A percentile compares a stretch with the other conserved stretches of the same genome.
Evolutionary conservation across 768 basidiomycete species (phyloP).

Genomic region (Rhizopogon roseolus): DNA sequence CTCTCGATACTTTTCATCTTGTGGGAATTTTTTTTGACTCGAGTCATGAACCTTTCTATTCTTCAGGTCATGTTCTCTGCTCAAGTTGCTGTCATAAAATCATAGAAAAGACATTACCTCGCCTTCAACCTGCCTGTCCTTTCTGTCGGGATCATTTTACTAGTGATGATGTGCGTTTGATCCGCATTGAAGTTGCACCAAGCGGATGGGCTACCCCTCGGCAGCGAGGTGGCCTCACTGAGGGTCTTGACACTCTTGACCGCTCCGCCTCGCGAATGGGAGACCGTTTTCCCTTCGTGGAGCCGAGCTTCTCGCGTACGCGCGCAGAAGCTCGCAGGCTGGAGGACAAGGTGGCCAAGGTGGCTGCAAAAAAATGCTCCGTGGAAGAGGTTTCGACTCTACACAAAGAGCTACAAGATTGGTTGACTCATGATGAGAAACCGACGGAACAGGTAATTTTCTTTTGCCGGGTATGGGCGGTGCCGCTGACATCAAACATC

Average conservation of each 20-base stretch:
- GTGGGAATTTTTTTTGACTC: slow-evolving; percentile 19
- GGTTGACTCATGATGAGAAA: slow-evolving; percentile 60
- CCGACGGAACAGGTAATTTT: slow-evolving; percentile 54
- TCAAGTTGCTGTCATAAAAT: slow-evolving; percentile 73
- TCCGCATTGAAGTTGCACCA: slow-evolving; percentile 72
- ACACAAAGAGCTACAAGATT: slow-evolving; percentile 75
- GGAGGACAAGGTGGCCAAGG: slow-evolving; percentile 73
- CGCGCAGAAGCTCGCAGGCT: slow-evolving; percentile 59
- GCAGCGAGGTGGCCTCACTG: slow-evolving; percentile 46
- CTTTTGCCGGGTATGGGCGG: slow-evolving; percentile 7
- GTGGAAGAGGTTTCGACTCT: slow-evolving; percentile 79
- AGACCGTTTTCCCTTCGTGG: slow-evolving; percentile 43
- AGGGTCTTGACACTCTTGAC: slow-evolving; percentile 35
- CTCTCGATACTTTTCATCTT: slow-evolving; percentile 8
- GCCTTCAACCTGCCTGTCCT: slow-evolving; percentile 72
- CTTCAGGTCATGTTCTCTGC: slow-evolving; percentile 75
- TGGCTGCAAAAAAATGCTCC: slow-evolving; percentile 82
- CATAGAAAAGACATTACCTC: slow-evolving; percentile 72
- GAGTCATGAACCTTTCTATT: background rate
- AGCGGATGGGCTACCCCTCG: slow-evolving; percentile 69
- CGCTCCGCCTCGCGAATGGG: slow-evolving; percentile 43
- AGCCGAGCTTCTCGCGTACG: slow-evolving; percentile 34
- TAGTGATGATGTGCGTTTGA: slow-evolving; percentile 61
- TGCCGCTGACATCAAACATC: slow-evolving; percentile 8
- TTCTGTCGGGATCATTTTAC: slow-evolving; percentile 80